Conservation (phyloP, 257 asterid species). For the Solanum ossicruentum region DNA sequence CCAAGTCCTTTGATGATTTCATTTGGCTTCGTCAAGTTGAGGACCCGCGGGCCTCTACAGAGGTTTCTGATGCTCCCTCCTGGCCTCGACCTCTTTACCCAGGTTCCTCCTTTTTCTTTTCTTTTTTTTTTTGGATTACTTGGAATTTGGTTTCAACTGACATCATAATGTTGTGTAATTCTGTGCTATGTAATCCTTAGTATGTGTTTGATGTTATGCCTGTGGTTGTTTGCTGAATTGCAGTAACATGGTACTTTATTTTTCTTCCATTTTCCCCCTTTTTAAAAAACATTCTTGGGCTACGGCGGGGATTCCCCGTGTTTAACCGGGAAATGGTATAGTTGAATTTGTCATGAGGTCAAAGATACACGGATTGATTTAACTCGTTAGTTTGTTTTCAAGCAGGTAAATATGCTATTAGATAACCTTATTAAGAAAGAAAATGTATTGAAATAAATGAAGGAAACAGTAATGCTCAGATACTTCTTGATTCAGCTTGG, state of each 20-base stretch:
- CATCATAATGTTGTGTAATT: background rate
- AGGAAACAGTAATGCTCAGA: background rate
- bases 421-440: background rate
- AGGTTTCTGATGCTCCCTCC: conserved; percentile 20
- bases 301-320: background rate
- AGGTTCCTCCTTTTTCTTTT: conserved; percentile 17
- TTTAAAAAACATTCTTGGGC: background rate
- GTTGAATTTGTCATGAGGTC: background rate
- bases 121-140: background rate
- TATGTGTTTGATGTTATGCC: background rate
- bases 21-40: conserved; percentile 76
- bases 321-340: background rate
- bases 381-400: background rate
- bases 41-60: conserved; percentile 25
- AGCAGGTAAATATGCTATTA: background rate
- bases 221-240: background rate
- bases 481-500: background rate
- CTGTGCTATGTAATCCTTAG: background rate
- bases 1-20: conserved; percentile 54
- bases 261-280: background rate
- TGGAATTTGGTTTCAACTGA: background rate
- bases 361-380: background rate
- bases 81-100: conserved; percentile 86
- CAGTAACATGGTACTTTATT: background rate
- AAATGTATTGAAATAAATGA: background rate